Evolutionary conservation across 1,139 yeast species (phyloP).

Genomic region (Diutina siamensis): DNA sequence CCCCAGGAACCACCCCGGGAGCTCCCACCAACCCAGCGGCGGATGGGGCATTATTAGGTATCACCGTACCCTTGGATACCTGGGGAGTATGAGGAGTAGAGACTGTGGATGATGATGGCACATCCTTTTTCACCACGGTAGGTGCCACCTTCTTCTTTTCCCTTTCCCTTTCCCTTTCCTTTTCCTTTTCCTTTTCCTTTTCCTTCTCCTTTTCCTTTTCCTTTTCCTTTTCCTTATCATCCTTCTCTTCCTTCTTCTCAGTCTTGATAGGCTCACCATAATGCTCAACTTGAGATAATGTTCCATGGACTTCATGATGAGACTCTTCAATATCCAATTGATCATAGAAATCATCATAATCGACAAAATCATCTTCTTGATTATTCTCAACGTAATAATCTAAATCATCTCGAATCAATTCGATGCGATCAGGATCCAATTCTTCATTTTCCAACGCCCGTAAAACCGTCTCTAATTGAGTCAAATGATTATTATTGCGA

Average conservation of each 20-base stretch:
- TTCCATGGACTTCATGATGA: constrained; percentile 6
- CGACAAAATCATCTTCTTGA: constrained; percentile 92
- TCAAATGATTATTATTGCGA: constrained; percentile 71
- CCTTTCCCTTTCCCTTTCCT: constrained; percentile 6
- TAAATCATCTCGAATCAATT: constrained; percentile 79
- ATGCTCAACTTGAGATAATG: not conserved
- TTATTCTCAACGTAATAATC: constrained; percentile 90
- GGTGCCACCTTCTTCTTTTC: not conserved
- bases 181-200: constrained; percentile 10
- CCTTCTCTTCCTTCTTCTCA: constrained; percentile 9
- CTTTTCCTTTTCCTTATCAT: not conserved
- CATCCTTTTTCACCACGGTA: too few relatives aligned
- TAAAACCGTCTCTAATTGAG: constrained; percentile 66
- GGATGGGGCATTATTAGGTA: constrained; percentile 10
- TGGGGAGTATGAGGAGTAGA: too few relatives aligned
- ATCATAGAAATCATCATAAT: constrained; percentile 90
- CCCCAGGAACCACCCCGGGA: too few relatives aligned
- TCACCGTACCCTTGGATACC: constrained; percentile 15
- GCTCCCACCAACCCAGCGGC: constrained; percentile 7
- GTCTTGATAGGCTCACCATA: too few relatives aligned
- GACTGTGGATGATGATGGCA: too few relatives aligned
- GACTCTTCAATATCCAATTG: constrained; percentile 63
- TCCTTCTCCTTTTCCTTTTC: constrained; percentile 6
- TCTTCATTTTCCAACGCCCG: constrained; percentile 75
- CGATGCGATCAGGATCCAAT: constrained; percentile 70